phyloP scores from a whole-genome alignment of 495 filamentous ascomycete species.

The Aspergillus nanangensis region DNA sequence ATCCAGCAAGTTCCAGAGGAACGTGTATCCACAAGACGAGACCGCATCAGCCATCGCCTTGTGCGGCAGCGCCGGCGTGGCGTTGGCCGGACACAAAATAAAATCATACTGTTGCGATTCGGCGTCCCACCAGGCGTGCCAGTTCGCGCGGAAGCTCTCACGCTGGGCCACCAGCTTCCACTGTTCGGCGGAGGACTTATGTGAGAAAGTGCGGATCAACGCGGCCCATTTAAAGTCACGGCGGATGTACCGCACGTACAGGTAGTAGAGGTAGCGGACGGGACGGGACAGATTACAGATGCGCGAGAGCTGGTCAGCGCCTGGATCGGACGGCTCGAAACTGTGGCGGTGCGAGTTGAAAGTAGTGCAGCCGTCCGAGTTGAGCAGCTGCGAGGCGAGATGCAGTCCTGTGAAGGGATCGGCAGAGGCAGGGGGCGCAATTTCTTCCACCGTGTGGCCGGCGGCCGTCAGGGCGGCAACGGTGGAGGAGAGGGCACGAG shows the following conservation, averaged over 20 bases:
- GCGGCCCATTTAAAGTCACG: conserved; percentile 74
- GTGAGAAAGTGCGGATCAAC: conserved; percentile 65
- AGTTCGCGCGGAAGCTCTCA: conserved; percentile 70
- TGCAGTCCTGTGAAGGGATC: conserved; percentile 67
- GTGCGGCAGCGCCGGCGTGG: conserved; percentile 85
- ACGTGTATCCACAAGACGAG: conserved; percentile 89
- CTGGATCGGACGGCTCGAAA: conserved; percentile 78
- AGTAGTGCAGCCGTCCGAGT: conserved; percentile 80
- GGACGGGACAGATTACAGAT: conserved; percentile 71
- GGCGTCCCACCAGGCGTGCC: conserved; percentile 80
- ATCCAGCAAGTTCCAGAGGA: conserved; percentile 92
- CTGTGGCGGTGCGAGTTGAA: conserved; percentile 71
- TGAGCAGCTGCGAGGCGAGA: conserved; percentile 81
- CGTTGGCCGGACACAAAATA: conserved; percentile 80
- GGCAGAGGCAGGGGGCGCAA: conserved; percentile 56
- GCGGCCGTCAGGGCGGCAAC: conserved; percentile 61
- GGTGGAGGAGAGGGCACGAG: conserved; percentile 66
- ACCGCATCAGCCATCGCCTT: conserved; percentile 83
- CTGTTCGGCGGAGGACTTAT: conserved; percentile 66
- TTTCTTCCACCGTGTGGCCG: conserved; percentile 75
- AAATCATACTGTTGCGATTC: conserved; percentile 65
- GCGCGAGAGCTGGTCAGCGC: conserved; percentile 66
- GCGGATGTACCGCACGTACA: conserved; percentile 79
- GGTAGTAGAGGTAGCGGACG: conserved; percentile 81
- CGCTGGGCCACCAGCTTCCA: conserved; percentile 77